Evolutionary conservation across 495 filamentous ascomycete species (phyloP).

Genomic region (Penicillium riverlandense): DNA sequence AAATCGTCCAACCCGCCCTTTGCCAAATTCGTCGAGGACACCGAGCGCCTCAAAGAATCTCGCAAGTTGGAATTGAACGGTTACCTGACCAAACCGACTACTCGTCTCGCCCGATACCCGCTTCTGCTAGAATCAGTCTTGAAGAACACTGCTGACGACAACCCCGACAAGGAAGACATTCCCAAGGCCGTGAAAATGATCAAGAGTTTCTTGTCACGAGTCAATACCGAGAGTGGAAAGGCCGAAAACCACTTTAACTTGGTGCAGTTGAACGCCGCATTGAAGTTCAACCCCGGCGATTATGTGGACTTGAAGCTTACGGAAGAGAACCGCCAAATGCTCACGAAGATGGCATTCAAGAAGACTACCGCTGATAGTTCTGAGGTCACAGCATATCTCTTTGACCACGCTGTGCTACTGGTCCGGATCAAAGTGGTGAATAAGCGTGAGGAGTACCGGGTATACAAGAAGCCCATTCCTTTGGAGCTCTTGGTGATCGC

Average conservation of each 20-base stretch:
- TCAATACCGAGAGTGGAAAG: conserved; percentile 93
- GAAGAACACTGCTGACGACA: conserved; percentile 82
- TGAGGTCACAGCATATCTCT: conserved; percentile 89
- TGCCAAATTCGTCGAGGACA: conserved; percentile 90
- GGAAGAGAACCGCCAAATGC: conserved; percentile 84
- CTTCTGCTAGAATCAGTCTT: conserved; percentile 85
- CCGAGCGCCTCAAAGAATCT: conserved; percentile 91
- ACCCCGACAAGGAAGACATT: conserved; percentile 83
- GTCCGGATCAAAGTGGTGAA: conserved; percentile 83
- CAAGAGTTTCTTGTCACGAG: conserved; percentile 75
- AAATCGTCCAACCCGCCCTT: conserved; percentile 80
- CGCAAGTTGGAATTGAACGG: conserved; percentile 96
- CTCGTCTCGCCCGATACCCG: conserved; percentile 89
- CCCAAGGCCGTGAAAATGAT: conserved; percentile 81
- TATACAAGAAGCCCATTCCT: conserved; percentile 93
- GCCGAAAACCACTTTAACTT: conserved; percentile 98
- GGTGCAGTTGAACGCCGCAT: conserved; percentile 77
- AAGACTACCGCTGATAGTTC: conserved; percentile 80
- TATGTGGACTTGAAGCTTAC: conserved; percentile 92
- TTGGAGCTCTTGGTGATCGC: conserved; percentile 88
- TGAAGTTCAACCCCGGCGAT: conserved; percentile 81
- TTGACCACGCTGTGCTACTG: conserved; percentile 91
- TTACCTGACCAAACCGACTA: conserved; percentile 97
- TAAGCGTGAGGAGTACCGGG: conserved; percentile 88
- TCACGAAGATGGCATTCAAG: conserved; percentile 89